Conservation (phyloP, 192 early-diverging fungal genomes). For the Gamsiella multidivaricata region DNA sequence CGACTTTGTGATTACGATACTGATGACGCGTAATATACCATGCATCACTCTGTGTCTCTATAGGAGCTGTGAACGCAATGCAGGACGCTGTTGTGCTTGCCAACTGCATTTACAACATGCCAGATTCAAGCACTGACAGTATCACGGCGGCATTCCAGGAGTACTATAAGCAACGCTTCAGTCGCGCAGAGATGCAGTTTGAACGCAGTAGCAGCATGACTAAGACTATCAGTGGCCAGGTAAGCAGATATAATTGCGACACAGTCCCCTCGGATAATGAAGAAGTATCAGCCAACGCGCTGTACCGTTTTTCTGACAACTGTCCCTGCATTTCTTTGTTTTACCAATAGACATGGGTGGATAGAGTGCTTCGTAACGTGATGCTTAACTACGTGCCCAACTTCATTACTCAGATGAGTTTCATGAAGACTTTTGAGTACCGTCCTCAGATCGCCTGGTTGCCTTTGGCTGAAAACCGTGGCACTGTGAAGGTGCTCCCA, state of each 20-base stretch:
- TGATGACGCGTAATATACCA: not conserved
- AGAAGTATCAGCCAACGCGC: too few species aligned
- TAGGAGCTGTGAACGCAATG: conserved; percentile 32
- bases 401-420: not conserved
- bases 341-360: too few species aligned
- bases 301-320: too few species aligned
- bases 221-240: too few species aligned
- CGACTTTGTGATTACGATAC: not conserved
- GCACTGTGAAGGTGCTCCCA: not conserved
- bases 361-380: not conserved
- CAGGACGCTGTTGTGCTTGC: conserved; percentile 24
- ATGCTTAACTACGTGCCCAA: not conserved
- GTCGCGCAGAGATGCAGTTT: too few species aligned
- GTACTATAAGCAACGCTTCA: conserved; percentile 25
- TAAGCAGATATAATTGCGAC: too few species aligned
- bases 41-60: not conserved
- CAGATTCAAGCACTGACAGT: not conserved
- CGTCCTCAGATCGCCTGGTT: not conserved
- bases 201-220: too few species aligned
- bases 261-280: too few species aligned
- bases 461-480: conserved; percentile 2
- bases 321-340: too few species aligned
- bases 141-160: conserved; percentile 21
- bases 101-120: conserved; percentile 26
- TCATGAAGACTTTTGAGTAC: not conserved